These are phyloP conservation scores for Catharanthus roseus DNA, from an alignment of 257 asterid species.

Conservation along the genomic window DNA sequence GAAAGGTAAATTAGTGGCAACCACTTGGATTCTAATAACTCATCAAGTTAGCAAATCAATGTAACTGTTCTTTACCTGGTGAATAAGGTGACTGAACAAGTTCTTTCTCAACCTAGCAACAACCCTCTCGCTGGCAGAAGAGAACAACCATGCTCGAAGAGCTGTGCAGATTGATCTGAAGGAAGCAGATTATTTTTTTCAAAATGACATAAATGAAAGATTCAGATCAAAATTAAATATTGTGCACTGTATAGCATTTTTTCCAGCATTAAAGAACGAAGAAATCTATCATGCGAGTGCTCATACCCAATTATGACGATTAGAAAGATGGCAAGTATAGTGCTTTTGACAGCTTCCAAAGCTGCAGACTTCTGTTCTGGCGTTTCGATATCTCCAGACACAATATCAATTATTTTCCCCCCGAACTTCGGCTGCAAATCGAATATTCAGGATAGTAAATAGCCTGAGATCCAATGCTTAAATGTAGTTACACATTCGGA, in stretches of 20 bases:
- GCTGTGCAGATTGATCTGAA: conserved; percentile 68
- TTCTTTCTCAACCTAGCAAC: conserved; percentile 58
- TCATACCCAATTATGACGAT: conserved; percentile 65
- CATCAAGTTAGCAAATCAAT: conserved; percentile 1
- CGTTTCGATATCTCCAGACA: conserved; percentile 55
- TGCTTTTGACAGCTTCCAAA: conserved; percentile 52
- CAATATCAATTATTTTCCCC: conserved; percentile 71
- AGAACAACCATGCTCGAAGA: conserved; percentile 70
- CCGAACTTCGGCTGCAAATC: conserved; percentile 68
- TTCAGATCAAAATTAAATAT: not conserved
- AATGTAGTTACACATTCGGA: conserved; percentile 1
- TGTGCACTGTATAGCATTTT: not conserved
- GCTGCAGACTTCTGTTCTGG: conserved; percentile 63
- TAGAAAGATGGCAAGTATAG: conserved; percentile 49
- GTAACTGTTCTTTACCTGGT: conserved; percentile 46
- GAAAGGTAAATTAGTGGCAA: not conserved
- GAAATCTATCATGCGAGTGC: not conserved
- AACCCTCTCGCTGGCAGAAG: conserved; percentile 77
- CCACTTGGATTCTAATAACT: not conserved
- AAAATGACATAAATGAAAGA: not conserved
- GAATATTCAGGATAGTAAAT: not conserved
- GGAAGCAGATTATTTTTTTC: conserved; percentile 18
- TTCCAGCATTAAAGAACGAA: conserved; percentile 1
- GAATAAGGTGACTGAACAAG: conserved; percentile 63
- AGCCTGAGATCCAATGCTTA: not conserved